Evolutionary conservation across 805 yeast genomes (phyloP), one percentile per base, ranked within the genome.

Genomic region (Brettanomyces sp.): DNA sequence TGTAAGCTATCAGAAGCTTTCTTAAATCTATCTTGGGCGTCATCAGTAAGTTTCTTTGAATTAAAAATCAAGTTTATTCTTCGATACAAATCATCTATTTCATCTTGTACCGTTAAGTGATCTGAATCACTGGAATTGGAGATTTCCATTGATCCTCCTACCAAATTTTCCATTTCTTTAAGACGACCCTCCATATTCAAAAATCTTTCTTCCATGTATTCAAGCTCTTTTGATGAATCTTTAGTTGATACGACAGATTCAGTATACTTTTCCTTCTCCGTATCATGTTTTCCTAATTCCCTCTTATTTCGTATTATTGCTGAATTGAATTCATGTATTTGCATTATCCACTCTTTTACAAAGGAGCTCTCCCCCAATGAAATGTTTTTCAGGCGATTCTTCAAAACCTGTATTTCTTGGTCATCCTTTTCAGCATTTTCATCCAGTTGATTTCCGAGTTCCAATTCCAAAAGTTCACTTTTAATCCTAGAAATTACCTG

Each of bases 1-100:
- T 47, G 51, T 5, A 55, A 36, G 30, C 46, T 46, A 1, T 40
- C 23, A 5, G 45, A 33, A 7, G 59, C 25, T 11, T 23, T 36
- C 1, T 45, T 49, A 2, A 62, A 35, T 18, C 53, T 45, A 2
- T 38, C 22, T 18, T 47, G 51, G 6, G 58, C 50, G 21, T 53
- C 53, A 5, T 50, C 42, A 4, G 45, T 14, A 4, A 51, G 40
- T 14, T 42, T 45, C 3, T 50, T 51, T 3, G 56, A 53, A 23
- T 53, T 52, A 3, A 51, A 21, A 3, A 60, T 24, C 9, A 62
- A 4, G 28, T 54, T 53, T 1, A 56, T 22, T 33, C 53, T 44
- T 38, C 59, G 45, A 34, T 57, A 52, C 4, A 63, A 40, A 48
- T 63, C 65, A 42, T 57, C 56, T 4, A 62, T 49, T 18, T 47